Percentiles rank a stretch among this genome's conserved stretches.
Evolutionary conservation across 495 filamentous ascomycete genomes (phyloP).

Genomic region (Daldinia grandis): DNA sequence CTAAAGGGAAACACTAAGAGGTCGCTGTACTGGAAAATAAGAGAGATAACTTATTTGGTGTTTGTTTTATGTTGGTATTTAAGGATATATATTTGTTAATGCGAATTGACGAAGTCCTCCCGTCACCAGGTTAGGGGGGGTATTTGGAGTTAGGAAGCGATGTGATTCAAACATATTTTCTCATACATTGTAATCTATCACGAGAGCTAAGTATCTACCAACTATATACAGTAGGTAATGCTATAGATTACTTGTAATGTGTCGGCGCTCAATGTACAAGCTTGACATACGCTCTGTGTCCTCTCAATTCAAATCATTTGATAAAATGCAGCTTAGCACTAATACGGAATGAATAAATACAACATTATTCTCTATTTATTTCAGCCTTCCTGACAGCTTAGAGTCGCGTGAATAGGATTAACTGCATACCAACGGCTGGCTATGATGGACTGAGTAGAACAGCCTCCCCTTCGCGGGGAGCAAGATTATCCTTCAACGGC

Average conservation of each 20-base stretch:
- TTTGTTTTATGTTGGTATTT: neutral
- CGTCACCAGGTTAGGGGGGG: neutral
- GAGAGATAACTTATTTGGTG: neutral
- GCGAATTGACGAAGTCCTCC: neutral
- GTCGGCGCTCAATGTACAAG: neutral
- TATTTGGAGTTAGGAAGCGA: neutral
- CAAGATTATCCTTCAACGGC: constrained; percentile 7
- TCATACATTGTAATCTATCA: neutral
- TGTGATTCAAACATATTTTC: neutral
- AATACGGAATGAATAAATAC: neutral
- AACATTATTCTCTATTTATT: neutral
- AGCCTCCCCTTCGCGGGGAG: neutral
- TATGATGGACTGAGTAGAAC: neutral
- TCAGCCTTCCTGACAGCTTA: neutral
- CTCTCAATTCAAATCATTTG: neutral
- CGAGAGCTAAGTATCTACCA: neutral
- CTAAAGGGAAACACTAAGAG: neutral
- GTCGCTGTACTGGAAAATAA: neutral
- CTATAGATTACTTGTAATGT: neutral
- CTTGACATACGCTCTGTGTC: neutral
- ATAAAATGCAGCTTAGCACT: neutral
- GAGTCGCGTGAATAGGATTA: neutral
- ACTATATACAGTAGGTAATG: neutral
- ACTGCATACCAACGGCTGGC: neutral
- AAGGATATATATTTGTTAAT: neutral